phyloP scores from a whole-genome alignment of 495 filamentous ascomycete genomes.

The Trichoderma gamsii region DNA sequence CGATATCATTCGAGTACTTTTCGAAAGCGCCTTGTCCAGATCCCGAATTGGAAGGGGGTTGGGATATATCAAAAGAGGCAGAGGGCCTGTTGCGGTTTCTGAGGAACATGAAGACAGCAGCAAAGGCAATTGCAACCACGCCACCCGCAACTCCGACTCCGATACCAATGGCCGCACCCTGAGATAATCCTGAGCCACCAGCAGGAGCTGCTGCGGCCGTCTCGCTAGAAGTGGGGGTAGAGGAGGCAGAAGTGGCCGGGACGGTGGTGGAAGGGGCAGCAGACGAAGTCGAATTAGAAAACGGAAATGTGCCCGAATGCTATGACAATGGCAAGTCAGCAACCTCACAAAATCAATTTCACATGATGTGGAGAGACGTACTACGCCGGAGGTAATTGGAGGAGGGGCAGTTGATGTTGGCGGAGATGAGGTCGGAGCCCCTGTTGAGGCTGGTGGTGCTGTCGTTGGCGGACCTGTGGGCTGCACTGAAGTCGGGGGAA shows the following conservation, averaged over 20 bases:
- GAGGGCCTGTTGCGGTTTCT: conserved; percentile 28
- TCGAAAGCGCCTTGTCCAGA: conserved; percentile 18
- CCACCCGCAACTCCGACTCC: conserved; percentile 35
- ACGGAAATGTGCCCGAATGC: neutral
- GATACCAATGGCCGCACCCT: conserved; percentile 39
- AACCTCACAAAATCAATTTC: neutral
- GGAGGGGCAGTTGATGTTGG: conserved; percentile 15
- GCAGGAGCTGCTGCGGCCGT: conserved; percentile 15
- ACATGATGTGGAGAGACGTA: neutral
- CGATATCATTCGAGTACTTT: conserved; percentile 29
- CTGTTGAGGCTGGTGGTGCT: conserved; percentile 12
- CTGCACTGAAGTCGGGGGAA: conserved; percentile 8
- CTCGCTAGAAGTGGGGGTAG: conserved; percentile 18
- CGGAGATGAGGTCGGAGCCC: neutral
- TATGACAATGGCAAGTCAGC: neutral
- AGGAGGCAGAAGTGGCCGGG: neutral
- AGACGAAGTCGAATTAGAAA: neutral
- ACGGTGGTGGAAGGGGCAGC: neutral
- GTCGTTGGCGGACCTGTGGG: conserved; percentile 7
- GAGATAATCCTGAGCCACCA: conserved; percentile 22
- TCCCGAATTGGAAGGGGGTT: conserved; percentile 23
- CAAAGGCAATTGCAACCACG: conserved; percentile 26
- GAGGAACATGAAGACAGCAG: conserved; percentile 26
- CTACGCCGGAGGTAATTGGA: neutral
- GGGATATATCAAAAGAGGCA: conserved; percentile 34